Evolutionary conservation across 108 stramenopile species (phyloP).

Genomic region (Cyclotella atomus): DNA sequence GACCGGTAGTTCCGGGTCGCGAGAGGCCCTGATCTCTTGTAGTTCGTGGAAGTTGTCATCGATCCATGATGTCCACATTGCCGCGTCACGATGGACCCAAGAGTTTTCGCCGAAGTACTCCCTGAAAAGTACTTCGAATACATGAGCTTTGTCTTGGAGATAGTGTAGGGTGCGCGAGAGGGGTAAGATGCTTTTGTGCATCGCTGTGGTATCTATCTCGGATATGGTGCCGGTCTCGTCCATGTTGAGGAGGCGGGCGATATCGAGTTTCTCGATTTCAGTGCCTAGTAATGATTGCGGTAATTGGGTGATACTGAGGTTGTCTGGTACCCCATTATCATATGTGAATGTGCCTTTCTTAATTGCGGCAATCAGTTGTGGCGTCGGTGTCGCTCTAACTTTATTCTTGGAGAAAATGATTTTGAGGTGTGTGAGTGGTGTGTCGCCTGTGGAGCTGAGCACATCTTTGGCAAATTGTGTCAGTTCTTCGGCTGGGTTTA

Average conservation of each 20-base stretch:
- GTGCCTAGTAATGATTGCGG: background rate
- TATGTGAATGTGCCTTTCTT: background rate
- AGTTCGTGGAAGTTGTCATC: background rate
- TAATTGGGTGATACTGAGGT: background rate
- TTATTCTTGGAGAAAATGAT: constrained; percentile 1
- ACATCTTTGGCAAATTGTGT: constrained; percentile 4
- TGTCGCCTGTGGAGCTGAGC: background rate
- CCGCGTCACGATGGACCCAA: background rate
- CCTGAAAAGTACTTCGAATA: background rate
- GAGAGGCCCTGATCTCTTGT: background rate
- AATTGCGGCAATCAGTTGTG: background rate
- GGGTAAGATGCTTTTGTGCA: constrained; percentile 2
- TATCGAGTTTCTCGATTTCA: background rate
- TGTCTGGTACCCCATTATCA: background rate
- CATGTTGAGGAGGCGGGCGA: background rate
- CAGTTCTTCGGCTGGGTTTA: background rate
- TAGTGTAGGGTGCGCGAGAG: constrained; percentile 8
- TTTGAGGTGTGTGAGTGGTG: background rate
- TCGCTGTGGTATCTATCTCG: background rate
- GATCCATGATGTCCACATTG: background rate
- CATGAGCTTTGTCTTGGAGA: constrained; percentile 3
- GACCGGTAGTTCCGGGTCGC: constrained; percentile 7
- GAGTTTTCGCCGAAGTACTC: background rate
- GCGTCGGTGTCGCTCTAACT: background rate
- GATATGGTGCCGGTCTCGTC: background rate